These are phyloP conservation scores for Polychaeton citri DNA, from an alignment of 2,329 filamentous ascomycete genomes.

Conservation along the genomic window DNA sequence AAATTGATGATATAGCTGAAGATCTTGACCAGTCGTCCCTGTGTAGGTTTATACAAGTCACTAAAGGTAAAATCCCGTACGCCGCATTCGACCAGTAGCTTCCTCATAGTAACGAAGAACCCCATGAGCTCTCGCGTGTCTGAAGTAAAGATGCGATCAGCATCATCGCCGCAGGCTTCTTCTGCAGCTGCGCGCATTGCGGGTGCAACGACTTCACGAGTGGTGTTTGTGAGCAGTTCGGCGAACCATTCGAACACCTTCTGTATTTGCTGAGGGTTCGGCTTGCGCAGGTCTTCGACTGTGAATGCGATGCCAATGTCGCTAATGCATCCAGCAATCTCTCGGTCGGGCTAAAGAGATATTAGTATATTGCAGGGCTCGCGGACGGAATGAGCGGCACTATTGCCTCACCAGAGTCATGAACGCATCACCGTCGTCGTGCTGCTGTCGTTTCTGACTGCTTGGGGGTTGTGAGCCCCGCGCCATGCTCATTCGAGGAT, in stretches of 20 bases:
- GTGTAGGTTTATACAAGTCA: conserved; percentile 81
- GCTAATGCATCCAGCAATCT: conserved; percentile 93
- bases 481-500: conserved; percentile 38
- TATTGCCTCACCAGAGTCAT: conserved; percentile 31
- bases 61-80: conserved; percentile 89
- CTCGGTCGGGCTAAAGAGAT: conserved; percentile 43
- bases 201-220: conserved; percentile 82
- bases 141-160: conserved; percentile 62
- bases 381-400: background rate
- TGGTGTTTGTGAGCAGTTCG: conserved; percentile 84
- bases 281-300: conserved; percentile 77
- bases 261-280: conserved; percentile 87
- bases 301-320: conserved; percentile 90
- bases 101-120: conserved; percentile 76
- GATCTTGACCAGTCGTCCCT: conserved; percentile 82
- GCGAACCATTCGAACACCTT: conserved; percentile 98
- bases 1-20: conserved; percentile 99
- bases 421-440: conserved; percentile 35
- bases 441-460: conserved; percentile 26
- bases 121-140: conserved; percentile 93
- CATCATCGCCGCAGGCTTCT: conserved; percentile 69
- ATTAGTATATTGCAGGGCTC: conserved; percentile 4
- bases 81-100: conserved; percentile 70
- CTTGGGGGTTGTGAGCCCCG: conserved; percentile 23
- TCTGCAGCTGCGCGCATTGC: conserved; percentile 88